Conservation (phyloP, 305 asterid genomes). For the Solanum aculeatissimum region DNA sequence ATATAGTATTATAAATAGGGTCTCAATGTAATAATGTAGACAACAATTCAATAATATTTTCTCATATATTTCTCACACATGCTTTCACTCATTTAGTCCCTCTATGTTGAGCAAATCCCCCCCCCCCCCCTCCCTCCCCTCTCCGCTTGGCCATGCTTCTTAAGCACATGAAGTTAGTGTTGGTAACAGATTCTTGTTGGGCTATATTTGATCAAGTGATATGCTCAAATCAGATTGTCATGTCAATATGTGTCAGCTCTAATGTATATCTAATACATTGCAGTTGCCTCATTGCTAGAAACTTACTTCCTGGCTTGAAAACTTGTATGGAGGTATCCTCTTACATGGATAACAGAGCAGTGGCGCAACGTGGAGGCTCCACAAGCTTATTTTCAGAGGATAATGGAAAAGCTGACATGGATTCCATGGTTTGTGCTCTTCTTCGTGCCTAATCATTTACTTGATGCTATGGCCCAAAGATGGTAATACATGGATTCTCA, state of each 20-base stretch:
- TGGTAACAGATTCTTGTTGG: not conserved
- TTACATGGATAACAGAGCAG: slow-evolving; percentile 72
- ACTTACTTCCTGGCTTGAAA: slow-evolving; percentile 87
- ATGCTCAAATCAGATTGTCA: not conserved
- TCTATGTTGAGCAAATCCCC: not conserved
- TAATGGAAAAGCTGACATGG: slow-evolving; percentile 45
- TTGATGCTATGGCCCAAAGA: not conserved
- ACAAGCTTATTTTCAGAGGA: slow-evolving; percentile 42
- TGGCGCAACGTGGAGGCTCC: slow-evolving; percentile 40
- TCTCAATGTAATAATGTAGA: too few species aligned
- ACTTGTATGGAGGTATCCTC: slow-evolving; percentile 82
- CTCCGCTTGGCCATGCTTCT: not conserved
- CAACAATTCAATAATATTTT: too few species aligned
- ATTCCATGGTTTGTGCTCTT: slow-evolving; percentile 46
- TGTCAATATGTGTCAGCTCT: slow-evolving; percentile 1
- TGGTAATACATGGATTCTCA: not conserved
- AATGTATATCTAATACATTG: slow-evolving; percentile 15
- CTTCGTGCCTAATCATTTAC: not conserved
- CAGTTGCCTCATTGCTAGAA: slow-evolving; percentile 96
- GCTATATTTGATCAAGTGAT: not conserved
- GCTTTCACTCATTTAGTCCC: not conserved
- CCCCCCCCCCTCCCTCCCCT: not conserved
- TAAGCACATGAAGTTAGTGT: not conserved
- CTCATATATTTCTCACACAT: too few species aligned
- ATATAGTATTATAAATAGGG: too few species aligned